Evolutionary conservation across 2,329 filamentous ascomycete species (phyloP), one percentile per base, ranked within the genome.

Genomic region (Pyricularia sp.): DNA sequence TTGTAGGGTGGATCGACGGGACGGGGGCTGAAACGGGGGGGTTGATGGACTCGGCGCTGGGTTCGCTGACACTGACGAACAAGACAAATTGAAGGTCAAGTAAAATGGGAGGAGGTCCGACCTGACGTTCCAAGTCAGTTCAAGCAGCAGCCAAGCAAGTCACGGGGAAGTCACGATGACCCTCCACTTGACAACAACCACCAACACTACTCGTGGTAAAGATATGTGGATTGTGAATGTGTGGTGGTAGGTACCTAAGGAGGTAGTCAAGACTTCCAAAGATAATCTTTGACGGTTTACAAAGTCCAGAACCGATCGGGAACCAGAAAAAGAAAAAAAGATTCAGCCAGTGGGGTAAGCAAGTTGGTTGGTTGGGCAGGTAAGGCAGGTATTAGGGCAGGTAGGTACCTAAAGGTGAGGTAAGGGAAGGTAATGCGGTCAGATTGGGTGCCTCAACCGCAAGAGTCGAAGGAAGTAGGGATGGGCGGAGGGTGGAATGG

Each of bases 401-500:
- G 31, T 33, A 33, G 31, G 31, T 33, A 33, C 31, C 19, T 30
- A 28, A 60, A 33, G 22, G 61, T 22, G n/a, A 31, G 61, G 49
- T 16, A 44, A n/a, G 28, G 24, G 10, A 35, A 16, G 62, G 16
- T 40, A 16, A 13, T 24, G 30, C 31, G 62, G 22, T 44, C 19
- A 44, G 62, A 30, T 63, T 30, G 26, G 40, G 24, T 22, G 33
- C 12, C 33, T 26, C 35, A 55, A 53, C 24, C 62, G 19, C 7
- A 28, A 62, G 31, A 44, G 61, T 19, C 33, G 35, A 4, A 13
- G 26, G 40, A 62, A 26, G 7, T 35, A 53, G 28, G 35, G 22
- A 62, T 49, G 35, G 30, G 30, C 60, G 24, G 40, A 30, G 62
- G 40, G 40, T 63, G 40, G 40, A 35, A 63, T 55, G 62, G 62